phyloP scores from a whole-genome alignment of 75 land plant species.

The Pseudotsuga menziesii region DNA sequence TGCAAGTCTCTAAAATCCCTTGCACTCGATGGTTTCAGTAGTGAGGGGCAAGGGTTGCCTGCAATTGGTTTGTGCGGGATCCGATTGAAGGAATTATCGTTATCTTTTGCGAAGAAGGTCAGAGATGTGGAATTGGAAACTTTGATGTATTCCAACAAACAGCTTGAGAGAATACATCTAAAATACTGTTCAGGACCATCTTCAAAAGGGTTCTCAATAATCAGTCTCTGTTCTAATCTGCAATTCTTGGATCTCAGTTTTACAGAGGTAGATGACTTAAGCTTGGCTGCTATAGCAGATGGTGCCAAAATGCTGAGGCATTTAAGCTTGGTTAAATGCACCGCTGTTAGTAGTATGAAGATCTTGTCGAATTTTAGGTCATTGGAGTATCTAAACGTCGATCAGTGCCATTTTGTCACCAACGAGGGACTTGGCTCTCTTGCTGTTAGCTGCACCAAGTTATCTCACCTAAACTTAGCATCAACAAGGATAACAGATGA shows the following conservation, averaged over 20 bases:
- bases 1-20: constrained; percentile 26
- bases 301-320: constrained; percentile 22
- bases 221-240: constrained; percentile 25
- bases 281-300: constrained; percentile 23
- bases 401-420: constrained; percentile 35
- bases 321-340: constrained; percentile 30
- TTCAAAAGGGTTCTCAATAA: constrained; percentile 35
- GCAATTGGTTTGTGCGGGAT: constrained; percentile 28
- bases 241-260: constrained; percentile 32
- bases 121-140: constrained; percentile 39
- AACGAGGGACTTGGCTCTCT: constrained; percentile 37
- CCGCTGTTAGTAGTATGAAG: constrained; percentile 17
- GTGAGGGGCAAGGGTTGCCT: constrained; percentile 36
- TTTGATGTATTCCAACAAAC: constrained; percentile 19
- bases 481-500: constrained; percentile 32
- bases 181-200: constrained; percentile 30
- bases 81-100: constrained; percentile 27
- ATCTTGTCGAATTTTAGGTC: constrained; percentile 16
- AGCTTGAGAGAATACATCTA: constrained; percentile 27
- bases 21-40: constrained; percentile 17
- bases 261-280: constrained; percentile 34
- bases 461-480: constrained; percentile 31
- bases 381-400: constrained; percentile 27
- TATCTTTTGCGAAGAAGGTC: constrained; percentile 20
- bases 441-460: constrained; percentile 12